Base-by-base conservation (phyloP, 2,329 filamentous ascomycete genomes). In the Xylariaceae sp. region DNA sequence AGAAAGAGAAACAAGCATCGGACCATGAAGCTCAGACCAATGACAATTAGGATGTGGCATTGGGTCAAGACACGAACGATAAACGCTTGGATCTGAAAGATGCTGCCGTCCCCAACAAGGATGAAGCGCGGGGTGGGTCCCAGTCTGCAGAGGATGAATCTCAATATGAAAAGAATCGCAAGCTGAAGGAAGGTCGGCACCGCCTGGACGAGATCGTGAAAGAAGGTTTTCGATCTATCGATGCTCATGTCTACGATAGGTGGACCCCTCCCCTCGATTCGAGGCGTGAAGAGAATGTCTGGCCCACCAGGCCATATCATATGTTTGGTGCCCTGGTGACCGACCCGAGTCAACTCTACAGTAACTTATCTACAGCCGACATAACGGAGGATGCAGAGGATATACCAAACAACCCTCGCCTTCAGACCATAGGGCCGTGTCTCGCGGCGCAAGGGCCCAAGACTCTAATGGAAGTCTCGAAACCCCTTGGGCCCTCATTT, bases 11-110 rank as follows among this genome's bases (percentile, higher is more conserved):
- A 14, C 17, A 54, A 37, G 48, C 34, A 21, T 36, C 47, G 9
- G 19, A 12, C 44, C 36, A 41, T 26, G 40, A 45, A 40, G 16
- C 34, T 36, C 44, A 59, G 31, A 53, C 52, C 57, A 56, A 57
- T 58, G 58, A 24, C 60, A 63, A n/a, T 36, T 67, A 67, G 65
- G 46, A 63, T 17, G 47, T 63, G 63, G 3, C 63, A 58, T 65
- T 59, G 55, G 57, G 44, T 37, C 44, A 48, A 37, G 51, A 46
- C 8, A 37, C 31, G 24, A 36, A 26, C 9, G 17, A n/a, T 9
- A 19, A 49, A 37, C 29, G 29, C 29, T 19, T 9, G 17, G 8
- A 26, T 8, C 19, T 12, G 2, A 3, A 47, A 17, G 17, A 33
- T 19, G 12, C 14, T 14, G 23, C 19, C 14, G n/a, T 9, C 28